A percentile compares a stretch with the other conserved stretches of the same genome.
These are phyloP conservation scores for Phytophthora palmivora DNA, from an alignment of 352 stramenopile genomes.

Conservation along the genomic window DNA sequence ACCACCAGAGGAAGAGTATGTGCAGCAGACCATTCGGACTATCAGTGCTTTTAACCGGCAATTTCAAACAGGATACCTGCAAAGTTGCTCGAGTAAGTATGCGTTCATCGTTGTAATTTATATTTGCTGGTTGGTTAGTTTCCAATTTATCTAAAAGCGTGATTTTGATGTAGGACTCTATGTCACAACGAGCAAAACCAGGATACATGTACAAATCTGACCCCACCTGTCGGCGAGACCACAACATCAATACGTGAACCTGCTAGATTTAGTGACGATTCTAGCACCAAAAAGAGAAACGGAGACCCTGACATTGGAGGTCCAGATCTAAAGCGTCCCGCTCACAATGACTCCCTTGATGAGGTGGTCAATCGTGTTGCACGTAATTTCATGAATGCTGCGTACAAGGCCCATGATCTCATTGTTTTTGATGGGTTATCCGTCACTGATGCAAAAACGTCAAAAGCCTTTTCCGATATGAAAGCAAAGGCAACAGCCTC, in stretches of 20 bases:
- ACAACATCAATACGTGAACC: not conserved
- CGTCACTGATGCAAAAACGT: not conserved
- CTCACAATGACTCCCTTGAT: not conserved
- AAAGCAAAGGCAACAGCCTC: slow-evolving; percentile 6
- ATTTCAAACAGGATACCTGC: slow-evolving; percentile 9
- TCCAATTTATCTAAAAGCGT: not conserved
- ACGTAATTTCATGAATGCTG: not conserved
- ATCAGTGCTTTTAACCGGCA: slow-evolving; percentile 1
- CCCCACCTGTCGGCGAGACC: not conserved
- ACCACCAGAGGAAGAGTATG: not conserved
- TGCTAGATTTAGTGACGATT: not conserved
- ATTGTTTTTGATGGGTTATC: not conserved
- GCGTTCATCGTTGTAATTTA: not conserved
- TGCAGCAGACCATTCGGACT: not conserved
- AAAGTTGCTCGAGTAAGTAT: slow-evolving; percentile 10
- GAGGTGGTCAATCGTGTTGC: not conserved
- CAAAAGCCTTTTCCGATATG: slow-evolving; percentile 8
- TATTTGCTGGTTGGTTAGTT: not conserved
- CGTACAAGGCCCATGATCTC: not conserved
- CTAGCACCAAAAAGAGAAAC: slow-evolving; percentile 1
- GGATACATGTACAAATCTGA: not conserved
- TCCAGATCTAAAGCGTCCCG: slow-evolving; percentile 1
- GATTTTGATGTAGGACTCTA: not conserved
- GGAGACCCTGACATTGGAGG: not conserved
- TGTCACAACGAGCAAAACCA: not conserved